Percentiles rank a stretch among this genome's conserved stretches.
Evolutionary conservation across 352 stramenopile genomes (phyloP).

Genomic region (Phytophthora europaea): DNA sequence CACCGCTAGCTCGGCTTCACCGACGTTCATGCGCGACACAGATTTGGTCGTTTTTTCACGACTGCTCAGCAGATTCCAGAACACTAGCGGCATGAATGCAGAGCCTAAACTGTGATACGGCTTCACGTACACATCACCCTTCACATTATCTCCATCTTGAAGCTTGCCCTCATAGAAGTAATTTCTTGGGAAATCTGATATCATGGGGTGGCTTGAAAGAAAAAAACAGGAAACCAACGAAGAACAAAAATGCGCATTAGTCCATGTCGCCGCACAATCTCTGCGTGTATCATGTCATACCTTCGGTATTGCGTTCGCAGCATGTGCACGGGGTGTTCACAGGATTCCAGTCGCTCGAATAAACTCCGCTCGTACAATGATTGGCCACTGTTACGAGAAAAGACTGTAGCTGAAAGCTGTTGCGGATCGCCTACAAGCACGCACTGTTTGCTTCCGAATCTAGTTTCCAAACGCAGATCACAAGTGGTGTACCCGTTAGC

Average conservation of each 20-base stretch:
- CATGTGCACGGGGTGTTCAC: conserved; percentile 91
- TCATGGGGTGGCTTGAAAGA: conserved; percentile 73
- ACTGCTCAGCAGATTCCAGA: conserved; percentile 88
- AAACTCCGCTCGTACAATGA: conserved; percentile 94
- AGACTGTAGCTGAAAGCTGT: conserved; percentile 94
- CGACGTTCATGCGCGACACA: conserved; percentile 84
- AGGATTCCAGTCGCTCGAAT: conserved; percentile 93
- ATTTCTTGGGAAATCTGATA: conserved; percentile 85
- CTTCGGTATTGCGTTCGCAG: conserved; percentile 89
- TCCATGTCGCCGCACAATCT: background rate
- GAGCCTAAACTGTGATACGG: conserved; percentile 82
- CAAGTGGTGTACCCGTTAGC: conserved; percentile 6
- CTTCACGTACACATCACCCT: conserved; percentile 66
- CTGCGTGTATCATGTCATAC: conserved; percentile 28
- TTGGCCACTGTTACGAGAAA: conserved; percentile 86
- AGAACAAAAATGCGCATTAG: conserved; percentile 19
- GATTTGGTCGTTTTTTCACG: conserved; percentile 77
- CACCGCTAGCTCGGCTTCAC: conserved; percentile 85
- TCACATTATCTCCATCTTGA: conserved; percentile 87
- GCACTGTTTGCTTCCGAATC: conserved; percentile 91
- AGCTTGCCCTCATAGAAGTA: conserved; percentile 91
- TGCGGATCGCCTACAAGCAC: conserved; percentile 95
- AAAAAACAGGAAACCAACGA: background rate
- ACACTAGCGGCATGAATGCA: conserved; percentile 85
- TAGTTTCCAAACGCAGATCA: conserved; percentile 29